Conservation (phyloP, 2,329 filamentous ascomycete genomes). For the Claviceps pusilla region DNA sequence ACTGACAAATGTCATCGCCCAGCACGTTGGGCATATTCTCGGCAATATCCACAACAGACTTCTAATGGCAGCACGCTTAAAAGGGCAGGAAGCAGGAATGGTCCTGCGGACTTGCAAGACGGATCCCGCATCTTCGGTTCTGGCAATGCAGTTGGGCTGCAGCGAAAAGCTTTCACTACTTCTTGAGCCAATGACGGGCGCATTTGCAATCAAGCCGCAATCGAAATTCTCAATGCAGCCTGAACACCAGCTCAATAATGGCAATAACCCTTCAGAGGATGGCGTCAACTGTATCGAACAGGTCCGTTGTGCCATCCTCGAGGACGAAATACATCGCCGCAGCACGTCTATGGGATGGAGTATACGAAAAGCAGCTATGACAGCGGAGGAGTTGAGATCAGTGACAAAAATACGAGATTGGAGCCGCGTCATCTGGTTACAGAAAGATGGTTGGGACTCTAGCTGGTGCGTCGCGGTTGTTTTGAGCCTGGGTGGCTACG, state of each 20-base stretch:
- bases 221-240: constrained; percentile 38
- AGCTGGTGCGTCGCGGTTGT: constrained; percentile 60
- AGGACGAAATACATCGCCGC: constrained; percentile 45
- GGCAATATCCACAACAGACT: constrained; percentile 49
- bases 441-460: constrained; percentile 53
- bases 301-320: constrained; percentile 45
- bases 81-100: constrained; percentile 42
- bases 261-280: constrained; percentile 40
- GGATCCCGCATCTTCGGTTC: constrained; percentile 50
- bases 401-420: constrained; percentile 48
- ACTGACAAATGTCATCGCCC: constrained; percentile 57
- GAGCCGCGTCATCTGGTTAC: constrained; percentile 53
- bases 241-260: constrained; percentile 51
- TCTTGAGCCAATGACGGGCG: constrained; percentile 67
- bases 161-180: constrained; percentile 44
- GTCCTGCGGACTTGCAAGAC: constrained; percentile 40
- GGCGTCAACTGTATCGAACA: constrained; percentile 42
- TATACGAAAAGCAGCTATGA: constrained; percentile 31
- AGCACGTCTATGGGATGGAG: constrained; percentile 53
- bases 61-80: constrained; percentile 43
- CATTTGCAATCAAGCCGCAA: constrained; percentile 54
- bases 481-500: constrained; percentile 56
- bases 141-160: constrained; percentile 57
- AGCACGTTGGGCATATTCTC: constrained; percentile 60
- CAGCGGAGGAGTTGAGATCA: constrained; percentile 40